A percentile compares a stretch with the other conserved stretches of the same genome.
These are phyloP conservation scores for Trichosporon inkin DNA, from an alignment of 1,284 basidiomycete species.

Conservation along the genomic window DNA sequence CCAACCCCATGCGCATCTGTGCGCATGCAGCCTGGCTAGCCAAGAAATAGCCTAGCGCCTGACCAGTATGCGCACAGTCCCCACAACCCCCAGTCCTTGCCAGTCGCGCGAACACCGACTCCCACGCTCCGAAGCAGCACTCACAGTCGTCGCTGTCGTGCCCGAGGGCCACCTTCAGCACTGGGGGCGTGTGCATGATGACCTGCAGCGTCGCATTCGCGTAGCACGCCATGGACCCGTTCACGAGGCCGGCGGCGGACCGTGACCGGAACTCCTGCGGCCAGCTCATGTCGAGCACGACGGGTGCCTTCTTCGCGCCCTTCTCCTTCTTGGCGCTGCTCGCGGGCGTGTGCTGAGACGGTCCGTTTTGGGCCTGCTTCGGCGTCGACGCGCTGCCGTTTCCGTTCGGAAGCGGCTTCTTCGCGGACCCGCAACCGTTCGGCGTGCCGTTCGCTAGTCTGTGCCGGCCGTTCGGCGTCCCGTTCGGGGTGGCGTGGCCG, in stretches of 20 bases:
- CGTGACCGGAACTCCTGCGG: slow-evolving; percentile 24
- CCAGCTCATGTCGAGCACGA: slow-evolving; percentile 31
- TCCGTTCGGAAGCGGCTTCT: neutral
- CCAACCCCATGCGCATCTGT: neutral
- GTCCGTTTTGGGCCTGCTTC: neutral
- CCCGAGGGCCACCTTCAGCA: slow-evolving; percentile 64
- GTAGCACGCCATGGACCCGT: slow-evolving; percentile 96
- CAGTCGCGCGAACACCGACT: neutral
- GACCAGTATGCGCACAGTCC: neutral
- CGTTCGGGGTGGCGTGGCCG: slow-evolving; percentile 11
- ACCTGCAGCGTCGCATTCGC: slow-evolving; percentile 94
- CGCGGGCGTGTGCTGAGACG: neutral
- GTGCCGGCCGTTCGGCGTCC: neutral
- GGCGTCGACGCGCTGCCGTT: neutral
- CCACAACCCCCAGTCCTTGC: neutral
- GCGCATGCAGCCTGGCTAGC: neutral
- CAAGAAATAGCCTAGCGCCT: neutral
- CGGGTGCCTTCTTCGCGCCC: neutral
- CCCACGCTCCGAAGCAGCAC: neutral
- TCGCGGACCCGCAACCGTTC: neutral
- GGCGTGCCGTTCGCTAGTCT: neutral
- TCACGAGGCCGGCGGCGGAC: slow-evolving; percentile 63
- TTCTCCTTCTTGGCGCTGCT: slow-evolving; percentile 4
- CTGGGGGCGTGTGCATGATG: slow-evolving; percentile 85
- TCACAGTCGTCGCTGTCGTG: slow-evolving; percentile 55